Evolutionary conservation across 768 basidiomycete genomes (phyloP).

Genomic region (Gyrodon lividus): DNA sequence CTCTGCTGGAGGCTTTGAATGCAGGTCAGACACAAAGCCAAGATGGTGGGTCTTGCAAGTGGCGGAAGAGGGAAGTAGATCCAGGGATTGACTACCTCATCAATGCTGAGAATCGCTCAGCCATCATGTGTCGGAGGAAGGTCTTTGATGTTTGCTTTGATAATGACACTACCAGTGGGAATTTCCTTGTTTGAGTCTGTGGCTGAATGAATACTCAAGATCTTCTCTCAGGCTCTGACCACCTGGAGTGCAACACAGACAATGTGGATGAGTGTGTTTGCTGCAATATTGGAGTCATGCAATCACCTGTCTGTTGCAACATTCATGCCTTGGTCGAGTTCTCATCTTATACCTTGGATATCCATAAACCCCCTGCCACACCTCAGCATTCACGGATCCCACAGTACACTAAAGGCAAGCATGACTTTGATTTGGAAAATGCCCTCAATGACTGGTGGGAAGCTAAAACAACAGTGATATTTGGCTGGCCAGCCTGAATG

Average conservation of each 20-base stretch:
- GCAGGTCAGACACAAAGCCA: too few relatives aligned
- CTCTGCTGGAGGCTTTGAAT: too few relatives aligned
- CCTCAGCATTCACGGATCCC: conserved; percentile 2
- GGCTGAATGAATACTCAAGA: neutral
- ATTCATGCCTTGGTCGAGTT: conserved; percentile 17
- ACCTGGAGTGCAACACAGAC: conserved; percentile 1
- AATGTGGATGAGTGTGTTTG: conserved; percentile 9
- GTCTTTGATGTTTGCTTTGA: conserved; percentile 20
- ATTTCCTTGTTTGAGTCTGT: neutral
- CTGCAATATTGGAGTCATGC: too few relatives aligned
- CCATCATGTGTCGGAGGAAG: conserved; percentile 3
- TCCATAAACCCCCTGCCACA: neutral
- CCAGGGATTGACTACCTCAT: too few relatives aligned
- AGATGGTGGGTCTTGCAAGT: neutral
- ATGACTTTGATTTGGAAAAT: neutral
- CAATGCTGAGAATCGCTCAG: too few relatives aligned
- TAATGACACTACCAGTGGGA: conserved; percentile 19
- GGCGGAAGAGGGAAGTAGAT: too few relatives aligned
- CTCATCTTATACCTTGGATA: neutral
- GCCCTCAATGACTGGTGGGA: conserved; percentile 16
- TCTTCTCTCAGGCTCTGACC: conserved; percentile 6
- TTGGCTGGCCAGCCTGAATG: conserved; percentile 4
- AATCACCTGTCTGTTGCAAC: neutral
- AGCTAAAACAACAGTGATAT: conserved; percentile 1
- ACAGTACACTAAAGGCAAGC: conserved; percentile 1